Percentiles rank a stretch among this genome's conserved stretches.
Conservation (phyloP, 139 green algal species). For the Tetraselmis striata region DNA sequence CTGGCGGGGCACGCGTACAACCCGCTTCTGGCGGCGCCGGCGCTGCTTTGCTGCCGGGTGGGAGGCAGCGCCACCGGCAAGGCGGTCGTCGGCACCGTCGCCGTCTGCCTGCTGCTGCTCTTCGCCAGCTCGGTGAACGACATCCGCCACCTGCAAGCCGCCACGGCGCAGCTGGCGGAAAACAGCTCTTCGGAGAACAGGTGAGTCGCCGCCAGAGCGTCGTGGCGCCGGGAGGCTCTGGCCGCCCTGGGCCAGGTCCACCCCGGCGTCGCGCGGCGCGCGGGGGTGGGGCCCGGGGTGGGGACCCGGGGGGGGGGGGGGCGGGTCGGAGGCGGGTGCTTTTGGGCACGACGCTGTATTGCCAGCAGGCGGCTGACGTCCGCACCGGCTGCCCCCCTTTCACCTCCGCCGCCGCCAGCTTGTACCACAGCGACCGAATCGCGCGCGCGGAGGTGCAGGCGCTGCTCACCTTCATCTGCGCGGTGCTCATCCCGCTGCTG, state of each 20-base stretch:
- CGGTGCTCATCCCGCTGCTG: background rate
- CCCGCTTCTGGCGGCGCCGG: background rate
- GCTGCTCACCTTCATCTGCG: background rate
- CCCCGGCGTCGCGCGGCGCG: too few species aligned
- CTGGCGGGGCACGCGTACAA: background rate
- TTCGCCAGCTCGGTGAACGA: background rate
- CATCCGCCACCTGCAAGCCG: background rate
- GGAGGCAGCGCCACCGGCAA: background rate
- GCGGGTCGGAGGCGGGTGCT: too few species aligned
- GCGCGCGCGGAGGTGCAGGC: background rate
- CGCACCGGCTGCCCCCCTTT: background rate
- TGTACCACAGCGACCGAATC: background rate
- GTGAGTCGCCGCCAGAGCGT: too few species aligned
- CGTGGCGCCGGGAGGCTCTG: too few species aligned
- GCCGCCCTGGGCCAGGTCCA: too few species aligned
- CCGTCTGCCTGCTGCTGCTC: background rate
- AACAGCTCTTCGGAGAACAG: background rate
- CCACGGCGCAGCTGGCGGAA: background rate
- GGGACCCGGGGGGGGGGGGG: background rate
- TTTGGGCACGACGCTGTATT: too few species aligned
- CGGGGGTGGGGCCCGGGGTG: too few species aligned
- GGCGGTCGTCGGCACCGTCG: background rate
- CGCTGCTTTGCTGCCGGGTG: background rate
- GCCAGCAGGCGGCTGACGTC: too few species aligned
- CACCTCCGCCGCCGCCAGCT: background rate